Evolutionary conservation across 2,329 filamentous ascomycete genomes (phyloP).

Genomic region (Esteya vermicola): DNA sequence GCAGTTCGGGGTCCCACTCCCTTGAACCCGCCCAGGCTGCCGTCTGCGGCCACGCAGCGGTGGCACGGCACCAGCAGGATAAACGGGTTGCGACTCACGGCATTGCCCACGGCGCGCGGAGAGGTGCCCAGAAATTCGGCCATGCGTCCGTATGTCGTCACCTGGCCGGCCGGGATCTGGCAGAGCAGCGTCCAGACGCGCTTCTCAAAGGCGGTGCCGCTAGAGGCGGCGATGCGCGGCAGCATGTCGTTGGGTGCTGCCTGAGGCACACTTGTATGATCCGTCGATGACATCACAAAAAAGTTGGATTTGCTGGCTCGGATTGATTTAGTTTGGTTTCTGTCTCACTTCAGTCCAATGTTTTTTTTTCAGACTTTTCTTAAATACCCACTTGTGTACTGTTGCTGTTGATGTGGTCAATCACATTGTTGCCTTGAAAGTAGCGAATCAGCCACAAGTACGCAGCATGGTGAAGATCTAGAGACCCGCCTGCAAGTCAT

Average conservation of each 20-base stretch:
- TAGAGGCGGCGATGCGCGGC: constrained; percentile 27
- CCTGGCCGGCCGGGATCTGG: constrained; percentile 60
- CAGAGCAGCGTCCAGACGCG: constrained; percentile 57
- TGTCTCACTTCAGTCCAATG: too few relatives aligned
- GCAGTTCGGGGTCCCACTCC: constrained; percentile 49
- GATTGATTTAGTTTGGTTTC: too few relatives aligned
- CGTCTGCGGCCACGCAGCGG: constrained; percentile 60
- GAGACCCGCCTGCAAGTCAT: too few relatives aligned
- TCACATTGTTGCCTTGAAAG: neutral
- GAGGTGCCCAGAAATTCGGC: constrained; percentile 55
- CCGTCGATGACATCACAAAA: too few relatives aligned
- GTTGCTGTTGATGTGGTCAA: too few relatives aligned
- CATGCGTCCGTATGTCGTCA: constrained; percentile 66
- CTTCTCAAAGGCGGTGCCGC: constrained; percentile 41
- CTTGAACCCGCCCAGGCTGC: constrained; percentile 58
- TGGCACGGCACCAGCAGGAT: constrained; percentile 74
- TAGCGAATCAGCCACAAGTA: neutral
- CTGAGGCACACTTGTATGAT: too few relatives aligned
- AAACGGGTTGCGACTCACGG: constrained; percentile 66
- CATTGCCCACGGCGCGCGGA: constrained; percentile 64
- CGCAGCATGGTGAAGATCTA: neutral
- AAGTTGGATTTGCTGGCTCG: too few relatives aligned
- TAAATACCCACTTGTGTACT: too few relatives aligned
- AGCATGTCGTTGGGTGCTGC: too few relatives aligned
- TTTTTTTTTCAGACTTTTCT: too few relatives aligned